phyloP scores from a whole-genome alignment of 352 stramenopile species.

The Pythium pyrilobum region DNA sequence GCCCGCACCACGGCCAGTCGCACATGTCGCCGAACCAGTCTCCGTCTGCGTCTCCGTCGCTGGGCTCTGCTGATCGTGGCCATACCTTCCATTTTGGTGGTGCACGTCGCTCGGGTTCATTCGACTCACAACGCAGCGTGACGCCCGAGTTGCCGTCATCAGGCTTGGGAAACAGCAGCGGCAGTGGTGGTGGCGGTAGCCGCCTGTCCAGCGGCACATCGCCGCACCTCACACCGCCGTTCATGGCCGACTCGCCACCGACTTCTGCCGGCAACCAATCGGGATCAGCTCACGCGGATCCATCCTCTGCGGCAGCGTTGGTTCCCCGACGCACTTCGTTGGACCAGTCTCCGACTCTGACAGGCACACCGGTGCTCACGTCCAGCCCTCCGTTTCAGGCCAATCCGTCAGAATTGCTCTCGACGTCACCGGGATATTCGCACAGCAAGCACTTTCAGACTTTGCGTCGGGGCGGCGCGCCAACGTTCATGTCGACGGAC shows the following conservation, averaged over 20 bases:
- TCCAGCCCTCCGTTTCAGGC: constrained; percentile 61
- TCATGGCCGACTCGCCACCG: constrained; percentile 17
- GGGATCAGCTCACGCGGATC: neutral
- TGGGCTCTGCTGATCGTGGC: neutral
- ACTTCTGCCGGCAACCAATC: neutral
- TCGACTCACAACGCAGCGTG: constrained; percentile 11
- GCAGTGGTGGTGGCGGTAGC: neutral
- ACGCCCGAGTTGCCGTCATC: constrained; percentile 5
- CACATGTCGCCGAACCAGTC: neutral
- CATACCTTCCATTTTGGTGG: constrained; percentile 15
- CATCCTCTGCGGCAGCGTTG: constrained; percentile 17
- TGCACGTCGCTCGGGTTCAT: neutral
- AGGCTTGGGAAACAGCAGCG: neutral
- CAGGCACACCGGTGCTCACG: constrained; percentile 27
- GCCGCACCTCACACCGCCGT: constrained; percentile 30
- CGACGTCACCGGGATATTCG: constrained; percentile 65
- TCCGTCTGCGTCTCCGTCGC: neutral
- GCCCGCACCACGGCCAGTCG: neutral
- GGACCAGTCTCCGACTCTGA: constrained; percentile 4
- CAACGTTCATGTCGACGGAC: constrained; percentile 58
- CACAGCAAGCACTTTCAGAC: constrained; percentile 61
- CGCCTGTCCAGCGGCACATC: constrained; percentile 12
- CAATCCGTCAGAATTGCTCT: constrained; percentile 63
- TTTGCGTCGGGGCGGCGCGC: constrained; percentile 33
- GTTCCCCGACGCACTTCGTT: constrained; percentile 13